Base-by-base conservation (phyloP, 768 basidiomycete species). In the Coprinopsis cinerea region DNA sequence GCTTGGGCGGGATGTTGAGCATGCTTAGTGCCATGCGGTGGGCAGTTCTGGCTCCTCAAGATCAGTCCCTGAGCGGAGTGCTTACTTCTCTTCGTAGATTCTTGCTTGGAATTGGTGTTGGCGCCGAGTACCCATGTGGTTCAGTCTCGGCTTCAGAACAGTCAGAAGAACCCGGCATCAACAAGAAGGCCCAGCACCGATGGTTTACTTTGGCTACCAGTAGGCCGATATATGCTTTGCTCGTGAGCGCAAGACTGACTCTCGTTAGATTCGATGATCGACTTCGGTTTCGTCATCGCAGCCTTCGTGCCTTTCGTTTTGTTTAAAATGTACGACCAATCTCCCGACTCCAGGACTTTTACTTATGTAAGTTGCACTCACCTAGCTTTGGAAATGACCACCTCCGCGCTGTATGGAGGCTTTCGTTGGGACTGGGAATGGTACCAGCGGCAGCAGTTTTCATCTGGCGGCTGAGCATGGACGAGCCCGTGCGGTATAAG, bases 151-250 rank as follows among this genome's bases (percentile, higher is more conserved):
- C 85, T 5, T 85, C 89, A 1, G 94, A 96, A 60, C 88, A 92
- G 59, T 88, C 91, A 2, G 94, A 96, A 63, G 87, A 89, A 63
- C 73, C 79, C 7, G 80, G 78, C 7, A 85, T 95, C 57, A 73
- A 65, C 56, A 91, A 88, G 67, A 82, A 82, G 47, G 77, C 86
- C 3, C 93, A 92, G 59, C 86, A 94, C 63, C 70, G 84, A 46
- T 90, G 92, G 81, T 85, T 96, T 60, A 82, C 86, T 4, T 75
- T 91, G 24, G 89, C 93, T 13, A 95, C 93, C 6, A 96, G 92
- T 91, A 65, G 59, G 78, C 53, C 27, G 7, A 14, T 44, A 28
- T 47, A 28, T 34, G 30, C 30, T n/a, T 22, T 14, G 11, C 36
- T 40, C 35, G 32, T 42, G n/a, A 25, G 24, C 15, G 30, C 25